Percentiles rank a stretch among this genome's conserved stretches.
Evolutionary conservation across 352 stramenopile genomes (phyloP).

Genomic region (Phytophthora brassicae): DNA sequence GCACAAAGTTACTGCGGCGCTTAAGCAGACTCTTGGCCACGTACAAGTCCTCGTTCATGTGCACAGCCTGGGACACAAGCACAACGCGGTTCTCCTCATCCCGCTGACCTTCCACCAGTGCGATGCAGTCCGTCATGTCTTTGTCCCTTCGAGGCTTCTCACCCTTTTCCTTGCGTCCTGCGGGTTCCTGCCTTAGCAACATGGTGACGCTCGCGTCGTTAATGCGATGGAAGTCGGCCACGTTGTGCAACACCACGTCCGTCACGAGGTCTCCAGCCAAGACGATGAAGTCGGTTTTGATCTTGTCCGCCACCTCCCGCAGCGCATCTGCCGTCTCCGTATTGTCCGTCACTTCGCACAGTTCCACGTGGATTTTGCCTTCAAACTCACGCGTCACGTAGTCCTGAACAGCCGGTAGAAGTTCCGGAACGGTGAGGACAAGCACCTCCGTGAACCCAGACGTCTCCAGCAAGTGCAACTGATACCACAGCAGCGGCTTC

Average conservation of each 20-base stretch:
- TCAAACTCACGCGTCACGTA: slow-evolving; percentile 80
- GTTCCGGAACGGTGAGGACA: slow-evolving; percentile 61
- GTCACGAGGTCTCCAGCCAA: slow-evolving; percentile 78
- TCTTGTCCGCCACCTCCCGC: slow-evolving; percentile 69
- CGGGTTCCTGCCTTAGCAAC: slow-evolving; percentile 62
- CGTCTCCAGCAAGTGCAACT: slow-evolving; percentile 76
- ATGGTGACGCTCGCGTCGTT: slow-evolving; percentile 86
- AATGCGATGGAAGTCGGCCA: slow-evolving; percentile 82
- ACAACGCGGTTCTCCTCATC: slow-evolving; percentile 69
- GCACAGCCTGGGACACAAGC: slow-evolving; percentile 66
- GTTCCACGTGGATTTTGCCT: slow-evolving; percentile 76
- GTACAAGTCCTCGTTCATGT: slow-evolving; percentile 84
- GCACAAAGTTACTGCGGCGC: slow-evolving; percentile 64
- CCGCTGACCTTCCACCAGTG: slow-evolving; percentile 44
- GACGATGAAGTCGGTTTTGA: slow-evolving; percentile 84
- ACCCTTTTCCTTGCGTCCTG: slow-evolving; percentile 42
- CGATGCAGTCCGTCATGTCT: slow-evolving; percentile 84
- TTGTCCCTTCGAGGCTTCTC: slow-evolving; percentile 77
- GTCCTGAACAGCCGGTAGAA: slow-evolving; percentile 71
- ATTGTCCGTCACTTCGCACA: slow-evolving; percentile 74
- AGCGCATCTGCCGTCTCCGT: slow-evolving; percentile 76
- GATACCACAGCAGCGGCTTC: slow-evolving; percentile 80
- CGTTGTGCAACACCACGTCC: slow-evolving; percentile 77
- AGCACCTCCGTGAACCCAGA: slow-evolving; percentile 80
- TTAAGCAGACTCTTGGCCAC: slow-evolving; percentile 78